These are phyloP conservation scores for Castanopsis chinensis DNA, from an alignment of 306 rosid species.

Conservation along the genomic window DNA sequence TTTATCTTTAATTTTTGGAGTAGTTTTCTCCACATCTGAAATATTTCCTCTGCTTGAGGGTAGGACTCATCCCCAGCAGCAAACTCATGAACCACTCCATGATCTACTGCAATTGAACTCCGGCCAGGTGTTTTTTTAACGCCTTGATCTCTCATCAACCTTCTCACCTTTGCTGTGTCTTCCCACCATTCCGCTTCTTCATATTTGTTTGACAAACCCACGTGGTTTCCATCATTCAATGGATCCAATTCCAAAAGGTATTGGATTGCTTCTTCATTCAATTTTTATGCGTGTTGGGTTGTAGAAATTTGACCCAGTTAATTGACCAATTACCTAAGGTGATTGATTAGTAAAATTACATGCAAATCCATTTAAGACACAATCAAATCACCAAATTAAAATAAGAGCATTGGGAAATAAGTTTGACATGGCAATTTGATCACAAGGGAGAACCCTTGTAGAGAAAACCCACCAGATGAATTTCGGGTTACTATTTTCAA, in stretches of 20 bases:
- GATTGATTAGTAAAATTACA: no score
- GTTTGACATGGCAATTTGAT: no score
- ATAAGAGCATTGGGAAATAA: no score
- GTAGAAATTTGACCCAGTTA: no score
- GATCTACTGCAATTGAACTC: constrained; percentile 46
- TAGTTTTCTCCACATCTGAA: constrained; percentile 42
- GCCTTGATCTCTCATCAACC: constrained; percentile 45
- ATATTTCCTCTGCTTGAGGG: constrained; percentile 44
- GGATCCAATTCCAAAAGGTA: constrained; percentile 46
- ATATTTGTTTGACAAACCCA: constrained; percentile 46
- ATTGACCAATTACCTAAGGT: no score
- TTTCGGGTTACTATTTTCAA: no score
- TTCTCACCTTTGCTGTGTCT: constrained; percentile 34
- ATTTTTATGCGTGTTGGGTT: constrained; percentile 21
- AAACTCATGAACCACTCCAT: constrained; percentile 41
- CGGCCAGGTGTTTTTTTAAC: constrained; percentile 51
- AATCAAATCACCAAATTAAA: no score
- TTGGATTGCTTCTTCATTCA: constrained; percentile 43
- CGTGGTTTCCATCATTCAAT: constrained; percentile 43
- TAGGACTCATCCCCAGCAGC: constrained; percentile 53
- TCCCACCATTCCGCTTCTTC: constrained; percentile 49
- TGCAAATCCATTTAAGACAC: no score
- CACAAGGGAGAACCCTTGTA: no score
- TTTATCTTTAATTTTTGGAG: constrained; percentile 34
- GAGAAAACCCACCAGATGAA: no score